These are phyloP conservation scores for Puccinia sorghi DNA, from an alignment of 1,284 basidiomycete genomes.

Conservation along the genomic window DNA sequence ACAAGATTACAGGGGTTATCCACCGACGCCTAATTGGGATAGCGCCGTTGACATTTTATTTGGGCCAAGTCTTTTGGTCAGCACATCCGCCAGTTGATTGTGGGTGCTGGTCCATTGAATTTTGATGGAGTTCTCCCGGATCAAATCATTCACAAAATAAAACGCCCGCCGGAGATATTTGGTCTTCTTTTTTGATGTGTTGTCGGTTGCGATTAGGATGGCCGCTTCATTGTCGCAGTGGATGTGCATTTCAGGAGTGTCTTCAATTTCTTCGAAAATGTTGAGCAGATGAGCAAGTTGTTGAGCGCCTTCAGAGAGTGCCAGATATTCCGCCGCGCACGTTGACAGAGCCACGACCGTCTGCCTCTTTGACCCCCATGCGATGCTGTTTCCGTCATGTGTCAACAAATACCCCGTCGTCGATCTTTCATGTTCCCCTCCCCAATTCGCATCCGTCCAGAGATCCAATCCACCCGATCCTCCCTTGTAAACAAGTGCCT, in stretches of 20 bases:
- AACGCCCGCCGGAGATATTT: background rate
- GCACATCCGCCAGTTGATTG: background rate
- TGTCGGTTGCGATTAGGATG: background rate
- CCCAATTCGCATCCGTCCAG: background rate
- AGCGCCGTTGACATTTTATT: background rate
- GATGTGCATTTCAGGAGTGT: background rate
- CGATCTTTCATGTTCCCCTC: background rate
- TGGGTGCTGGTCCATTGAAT: background rate
- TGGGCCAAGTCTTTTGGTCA: background rate
- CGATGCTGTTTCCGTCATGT: too few relatives aligned
- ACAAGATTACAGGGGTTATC: too few relatives aligned
- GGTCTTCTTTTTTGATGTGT: background rate
- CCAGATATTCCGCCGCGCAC: background rate
- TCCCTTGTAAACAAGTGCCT: background rate
- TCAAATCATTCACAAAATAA: conserved; percentile 11
- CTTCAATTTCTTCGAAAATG: background rate
- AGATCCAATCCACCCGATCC: background rate
- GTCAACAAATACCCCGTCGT: too few relatives aligned
- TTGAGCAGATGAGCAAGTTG: background rate
- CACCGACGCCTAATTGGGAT: too few relatives aligned
- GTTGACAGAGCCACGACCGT: too few relatives aligned
- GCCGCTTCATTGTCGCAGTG: background rate
- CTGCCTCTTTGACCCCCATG: too few relatives aligned
- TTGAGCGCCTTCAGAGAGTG: background rate
- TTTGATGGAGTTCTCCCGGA: background rate